phyloP scores from a whole-genome alignment of 768 basidiomycete species.

The Podaxis sp. region DNA sequence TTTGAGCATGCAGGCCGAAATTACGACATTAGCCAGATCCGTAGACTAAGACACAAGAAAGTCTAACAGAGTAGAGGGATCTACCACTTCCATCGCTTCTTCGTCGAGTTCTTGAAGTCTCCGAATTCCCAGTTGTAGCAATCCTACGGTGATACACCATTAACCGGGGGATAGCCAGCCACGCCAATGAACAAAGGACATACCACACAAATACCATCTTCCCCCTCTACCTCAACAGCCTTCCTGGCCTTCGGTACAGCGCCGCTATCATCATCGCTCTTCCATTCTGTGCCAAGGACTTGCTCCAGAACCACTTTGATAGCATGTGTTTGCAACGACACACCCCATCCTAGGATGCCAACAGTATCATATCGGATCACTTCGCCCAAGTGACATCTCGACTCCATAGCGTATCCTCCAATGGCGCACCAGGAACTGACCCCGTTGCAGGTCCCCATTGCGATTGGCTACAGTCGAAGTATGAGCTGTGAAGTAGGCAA shows the following conservation, averaged over 20 bases:
- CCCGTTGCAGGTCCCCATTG: constrained; percentile 81
- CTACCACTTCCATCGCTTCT: constrained; percentile 4
- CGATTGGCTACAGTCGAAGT: constrained; percentile 53
- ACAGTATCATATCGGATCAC: constrained; percentile 85
- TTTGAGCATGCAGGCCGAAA: no score
- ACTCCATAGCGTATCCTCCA: constrained; percentile 81
- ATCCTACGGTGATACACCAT: constrained; percentile 39
- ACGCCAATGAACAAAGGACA: constrained; percentile 20
- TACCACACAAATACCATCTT: constrained; percentile 56
- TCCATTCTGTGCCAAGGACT: constrained; percentile 17
- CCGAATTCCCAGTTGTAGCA: constrained; percentile 73
- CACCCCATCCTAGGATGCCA: constrained; percentile 72
- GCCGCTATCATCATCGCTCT: constrained; percentile 15
- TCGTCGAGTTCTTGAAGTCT: constrained; percentile 25
- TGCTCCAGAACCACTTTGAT: constrained; percentile 67
- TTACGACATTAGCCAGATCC: background rate
- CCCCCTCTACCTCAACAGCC: constrained; percentile 41
- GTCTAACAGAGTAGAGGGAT: background rate
- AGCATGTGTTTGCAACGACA: constrained; percentile 65
- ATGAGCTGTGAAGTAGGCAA: background rate
- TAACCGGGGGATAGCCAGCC: background rate
- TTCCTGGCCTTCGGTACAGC: constrained; percentile 13
- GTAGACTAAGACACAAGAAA: background rate
- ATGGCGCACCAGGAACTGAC: constrained; percentile 46
- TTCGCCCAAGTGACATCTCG: constrained; percentile 85